A percentile compares a stretch with the other conserved stretches of the same genome.
Conservation (phyloP, 768 basidiomycete species). For the Naematelia encephala region DNA sequence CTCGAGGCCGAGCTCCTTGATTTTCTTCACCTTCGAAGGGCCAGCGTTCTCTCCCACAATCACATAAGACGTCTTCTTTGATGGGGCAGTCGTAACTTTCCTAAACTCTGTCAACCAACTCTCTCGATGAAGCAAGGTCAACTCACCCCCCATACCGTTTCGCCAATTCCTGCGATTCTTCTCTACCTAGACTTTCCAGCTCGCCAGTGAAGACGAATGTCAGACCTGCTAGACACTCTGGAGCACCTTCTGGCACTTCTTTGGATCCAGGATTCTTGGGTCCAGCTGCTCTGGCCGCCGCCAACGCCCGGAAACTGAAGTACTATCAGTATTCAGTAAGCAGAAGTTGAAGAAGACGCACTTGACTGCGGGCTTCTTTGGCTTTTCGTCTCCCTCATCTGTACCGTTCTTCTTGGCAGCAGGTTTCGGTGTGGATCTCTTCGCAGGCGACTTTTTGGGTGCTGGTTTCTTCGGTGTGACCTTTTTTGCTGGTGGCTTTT, state of each 20-base stretch:
- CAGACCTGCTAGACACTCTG: constrained; percentile 75
- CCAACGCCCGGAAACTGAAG: constrained; percentile 9
- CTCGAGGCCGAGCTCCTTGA: constrained; percentile 71
- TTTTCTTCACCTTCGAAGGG: constrained; percentile 77
- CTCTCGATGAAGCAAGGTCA: background rate
- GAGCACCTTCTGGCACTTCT: constrained; percentile 66
- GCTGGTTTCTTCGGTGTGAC: constrained; percentile 20
- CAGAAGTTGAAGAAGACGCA: constrained; percentile 26
- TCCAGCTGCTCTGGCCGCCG: constrained; percentile 29
- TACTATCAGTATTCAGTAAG: background rate
- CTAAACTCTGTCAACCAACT: constrained; percentile 53
- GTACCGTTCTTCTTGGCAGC: constrained; percentile 14
- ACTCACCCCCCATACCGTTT: constrained; percentile 90
- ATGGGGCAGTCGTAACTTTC: constrained; percentile 80
- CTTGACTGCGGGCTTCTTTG: constrained; percentile 52
- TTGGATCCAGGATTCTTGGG: constrained; percentile 58
- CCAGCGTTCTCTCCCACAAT: constrained; percentile 86
- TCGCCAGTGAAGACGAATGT: constrained; percentile 97
- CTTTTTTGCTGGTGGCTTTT: constrained; percentile 22
- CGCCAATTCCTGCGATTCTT: constrained; percentile 79
- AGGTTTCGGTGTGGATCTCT: constrained; percentile 14
- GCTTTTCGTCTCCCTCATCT: constrained; percentile 19
- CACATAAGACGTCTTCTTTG: constrained; percentile 83
- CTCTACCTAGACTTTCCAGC: constrained; percentile 75
- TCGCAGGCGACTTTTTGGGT: constrained; percentile 22